A percentile compares a stretch with the other conserved stretches of the same genome.
Conservation (phyloP, 768 basidiomycete genomes). For the Fistulinella prunicolor region DNA sequence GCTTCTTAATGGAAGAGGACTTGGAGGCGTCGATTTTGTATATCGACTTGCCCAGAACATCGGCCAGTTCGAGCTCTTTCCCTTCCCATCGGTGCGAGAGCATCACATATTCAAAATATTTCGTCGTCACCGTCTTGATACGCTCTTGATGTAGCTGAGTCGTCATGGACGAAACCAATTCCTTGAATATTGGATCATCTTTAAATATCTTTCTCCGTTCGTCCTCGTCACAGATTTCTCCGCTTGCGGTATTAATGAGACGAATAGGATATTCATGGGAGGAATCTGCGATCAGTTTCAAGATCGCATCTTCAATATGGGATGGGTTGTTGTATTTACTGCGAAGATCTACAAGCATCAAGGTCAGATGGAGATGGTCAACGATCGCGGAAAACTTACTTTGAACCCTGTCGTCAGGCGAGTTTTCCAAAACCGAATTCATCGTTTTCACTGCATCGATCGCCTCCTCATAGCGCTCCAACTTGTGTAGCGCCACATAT, state of each 20-base stretch:
- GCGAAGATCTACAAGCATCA: conserved; percentile 4
- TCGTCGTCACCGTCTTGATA: conserved; percentile 1
- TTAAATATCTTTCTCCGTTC: conserved; percentile 10
- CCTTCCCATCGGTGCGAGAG: conserved; percentile 22
- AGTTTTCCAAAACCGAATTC: conserved; percentile 11
- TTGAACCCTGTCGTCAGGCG: conserved; percentile 7
- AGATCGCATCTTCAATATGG: not conserved
- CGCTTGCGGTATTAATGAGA: conserved; percentile 20
- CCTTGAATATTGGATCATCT: conserved; percentile 8
- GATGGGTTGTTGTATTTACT: conserved; percentile 11
- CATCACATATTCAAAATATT: conserved; percentile 19
- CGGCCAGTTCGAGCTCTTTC: conserved; percentile 9
- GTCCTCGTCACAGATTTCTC: conserved; percentile 17
- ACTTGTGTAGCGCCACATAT: conserved; percentile 9
- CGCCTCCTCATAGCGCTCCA: conserved; percentile 13
- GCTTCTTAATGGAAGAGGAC: conserved; percentile 7
- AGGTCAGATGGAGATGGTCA: not conserved
- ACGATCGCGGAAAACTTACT: conserved; percentile 1
- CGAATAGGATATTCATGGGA: conserved; percentile 8
- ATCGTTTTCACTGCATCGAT: conserved; percentile 5
- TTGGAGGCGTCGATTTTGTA: conserved; percentile 9
- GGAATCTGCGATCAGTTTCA: not conserved
- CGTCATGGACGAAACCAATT: conserved; percentile 17
- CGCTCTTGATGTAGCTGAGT: conserved; percentile 4
- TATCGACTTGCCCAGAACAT: conserved; percentile 13